Conservation (phyloP, 805 yeast genomes). For the Zygotorulaspora danielsina region DNA sequence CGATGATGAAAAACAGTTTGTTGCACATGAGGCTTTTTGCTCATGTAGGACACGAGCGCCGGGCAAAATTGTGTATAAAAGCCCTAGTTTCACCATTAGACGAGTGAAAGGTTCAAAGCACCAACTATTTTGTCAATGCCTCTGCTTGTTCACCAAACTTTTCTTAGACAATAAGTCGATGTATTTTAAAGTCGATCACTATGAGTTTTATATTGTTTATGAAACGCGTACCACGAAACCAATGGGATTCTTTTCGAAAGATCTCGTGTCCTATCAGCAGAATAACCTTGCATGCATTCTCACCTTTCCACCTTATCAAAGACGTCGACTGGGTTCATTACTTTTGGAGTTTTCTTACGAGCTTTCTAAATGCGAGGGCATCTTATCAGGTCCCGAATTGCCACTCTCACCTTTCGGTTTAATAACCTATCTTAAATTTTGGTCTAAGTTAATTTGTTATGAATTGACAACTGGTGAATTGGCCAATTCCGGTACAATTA, state of each 20-base stretch:
- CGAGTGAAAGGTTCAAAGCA: slow-evolving; percentile 64
- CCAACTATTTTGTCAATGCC: slow-evolving; percentile 69
- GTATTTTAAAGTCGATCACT: slow-evolving; percentile 71
- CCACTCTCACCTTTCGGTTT: slow-evolving; percentile 84
- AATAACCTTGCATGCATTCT: slow-evolving; percentile 89
- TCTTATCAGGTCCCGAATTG: slow-evolving; percentile 82
- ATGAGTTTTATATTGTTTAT: slow-evolving; percentile 73
- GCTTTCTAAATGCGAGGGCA: slow-evolving; percentile 59
- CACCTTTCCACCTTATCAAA: slow-evolving; percentile 88
- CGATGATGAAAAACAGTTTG: slow-evolving; percentile 41
- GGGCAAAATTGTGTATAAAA: slow-evolving; percentile 68
- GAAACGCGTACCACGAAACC: slow-evolving; percentile 49
- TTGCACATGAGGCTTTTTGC: slow-evolving; percentile 49
- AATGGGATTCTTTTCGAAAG: slow-evolving; percentile 92
- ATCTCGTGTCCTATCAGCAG: slow-evolving; percentile 65
- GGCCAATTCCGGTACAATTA: slow-evolving; percentile 31
- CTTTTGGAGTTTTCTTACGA: slow-evolving; percentile 80
- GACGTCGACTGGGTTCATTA: slow-evolving; percentile 69
- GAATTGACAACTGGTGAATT: slow-evolving; percentile 43
- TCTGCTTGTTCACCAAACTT: slow-evolving; percentile 80
- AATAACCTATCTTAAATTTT: slow-evolving; percentile 64
- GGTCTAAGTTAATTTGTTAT: slow-evolving; percentile 56
- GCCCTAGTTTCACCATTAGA: slow-evolving; percentile 52
- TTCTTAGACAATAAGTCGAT: slow-evolving; percentile 88
- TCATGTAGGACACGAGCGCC: slow-evolving; percentile 42